Conservation (phyloP, 768 basidiomycete genomes). For the Boletus subparvulus region DNA sequence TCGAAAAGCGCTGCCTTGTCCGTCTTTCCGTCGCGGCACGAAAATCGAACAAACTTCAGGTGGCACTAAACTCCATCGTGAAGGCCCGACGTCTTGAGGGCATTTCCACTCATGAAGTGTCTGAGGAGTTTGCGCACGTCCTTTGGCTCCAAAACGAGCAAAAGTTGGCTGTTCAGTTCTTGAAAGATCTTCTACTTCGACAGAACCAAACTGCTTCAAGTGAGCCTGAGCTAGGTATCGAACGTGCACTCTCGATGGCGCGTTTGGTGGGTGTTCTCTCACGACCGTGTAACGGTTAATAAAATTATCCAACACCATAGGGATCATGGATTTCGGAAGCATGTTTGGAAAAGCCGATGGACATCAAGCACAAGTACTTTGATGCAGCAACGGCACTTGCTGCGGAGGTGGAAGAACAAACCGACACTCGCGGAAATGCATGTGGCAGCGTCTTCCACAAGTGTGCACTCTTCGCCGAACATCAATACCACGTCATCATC, state of each 20-base stretch:
- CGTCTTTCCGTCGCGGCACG: constrained; percentile 73
- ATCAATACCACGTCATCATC: constrained; percentile 72
- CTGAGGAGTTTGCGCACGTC: constrained; percentile 84
- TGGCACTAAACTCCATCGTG: constrained; percentile 83
- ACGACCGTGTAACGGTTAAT: background rate
- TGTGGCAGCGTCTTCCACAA: constrained; percentile 69
- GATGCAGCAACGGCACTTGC: constrained; percentile 50
- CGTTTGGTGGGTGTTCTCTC: constrained; percentile 52
- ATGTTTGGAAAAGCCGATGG: constrained; percentile 71
- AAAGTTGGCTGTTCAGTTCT: constrained; percentile 72
- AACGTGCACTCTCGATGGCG: constrained; percentile 52
- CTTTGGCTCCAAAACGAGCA: constrained; percentile 89
- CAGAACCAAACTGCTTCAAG: constrained; percentile 10
- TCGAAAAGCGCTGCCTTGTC: constrained; percentile 73
- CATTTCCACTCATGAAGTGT: constrained; percentile 49
- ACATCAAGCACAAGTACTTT: constrained; percentile 73
- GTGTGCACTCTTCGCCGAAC: constrained; percentile 88
- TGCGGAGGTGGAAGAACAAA: constrained; percentile 21
- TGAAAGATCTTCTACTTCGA: constrained; percentile 42
- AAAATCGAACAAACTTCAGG: constrained; percentile 62
- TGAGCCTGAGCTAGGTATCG: constrained; percentile 16
- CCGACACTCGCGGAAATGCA: constrained; percentile 21
- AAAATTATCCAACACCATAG: constrained; percentile 38
- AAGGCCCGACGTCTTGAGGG: constrained; percentile 65
- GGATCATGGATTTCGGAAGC: constrained; percentile 92